Conservation (phyloP, 768 basidiomycete species). For the Cyclocybe cylindracea region DNA sequence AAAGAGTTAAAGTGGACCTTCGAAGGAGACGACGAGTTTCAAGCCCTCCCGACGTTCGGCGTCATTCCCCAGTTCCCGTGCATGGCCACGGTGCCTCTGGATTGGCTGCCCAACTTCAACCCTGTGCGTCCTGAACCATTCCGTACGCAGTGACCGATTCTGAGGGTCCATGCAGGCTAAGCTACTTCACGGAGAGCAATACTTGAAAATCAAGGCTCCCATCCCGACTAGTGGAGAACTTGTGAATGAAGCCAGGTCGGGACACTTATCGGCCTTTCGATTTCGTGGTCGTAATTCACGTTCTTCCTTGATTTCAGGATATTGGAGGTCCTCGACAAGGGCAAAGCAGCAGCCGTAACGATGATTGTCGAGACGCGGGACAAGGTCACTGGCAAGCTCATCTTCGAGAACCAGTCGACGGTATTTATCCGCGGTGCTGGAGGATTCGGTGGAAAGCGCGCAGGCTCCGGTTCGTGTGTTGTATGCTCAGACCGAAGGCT, state of each 20-base stretch:
- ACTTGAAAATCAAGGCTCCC: conserved; percentile 80
- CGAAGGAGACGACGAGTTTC: conserved; percentile 86
- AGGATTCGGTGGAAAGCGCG: conserved; percentile 93
- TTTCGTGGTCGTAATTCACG: background rate
- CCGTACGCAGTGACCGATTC: background rate
- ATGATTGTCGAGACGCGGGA: conserved; percentile 78
- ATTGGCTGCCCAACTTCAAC: conserved; percentile 95
- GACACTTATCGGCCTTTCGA: background rate
- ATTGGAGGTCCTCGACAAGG: conserved; percentile 84
- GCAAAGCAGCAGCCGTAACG: conserved; percentile 92
- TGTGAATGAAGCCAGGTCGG: conserved; percentile 69
- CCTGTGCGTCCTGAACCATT: conserved; percentile 48
- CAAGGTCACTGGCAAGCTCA: conserved; percentile 69
- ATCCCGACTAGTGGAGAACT: conserved; percentile 86
- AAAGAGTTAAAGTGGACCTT: conserved; percentile 91
- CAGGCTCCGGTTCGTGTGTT: conserved; percentile 60
- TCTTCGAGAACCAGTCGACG: conserved; percentile 93
- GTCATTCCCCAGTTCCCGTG: conserved; percentile 90
- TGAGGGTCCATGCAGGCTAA: conserved; percentile 61
- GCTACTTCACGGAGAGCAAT: conserved; percentile 98
- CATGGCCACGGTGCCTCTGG: conserved; percentile 60
- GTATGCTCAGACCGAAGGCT: background rate
- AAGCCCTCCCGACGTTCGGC: conserved; percentile 90
- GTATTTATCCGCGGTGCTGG: conserved; percentile 92
- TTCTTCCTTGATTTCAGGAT: conserved; percentile 40